Base-by-base conservation (phyloP, 192 early-diverging fungal genomes). In the Gaertneriomyces sp. region DNA sequence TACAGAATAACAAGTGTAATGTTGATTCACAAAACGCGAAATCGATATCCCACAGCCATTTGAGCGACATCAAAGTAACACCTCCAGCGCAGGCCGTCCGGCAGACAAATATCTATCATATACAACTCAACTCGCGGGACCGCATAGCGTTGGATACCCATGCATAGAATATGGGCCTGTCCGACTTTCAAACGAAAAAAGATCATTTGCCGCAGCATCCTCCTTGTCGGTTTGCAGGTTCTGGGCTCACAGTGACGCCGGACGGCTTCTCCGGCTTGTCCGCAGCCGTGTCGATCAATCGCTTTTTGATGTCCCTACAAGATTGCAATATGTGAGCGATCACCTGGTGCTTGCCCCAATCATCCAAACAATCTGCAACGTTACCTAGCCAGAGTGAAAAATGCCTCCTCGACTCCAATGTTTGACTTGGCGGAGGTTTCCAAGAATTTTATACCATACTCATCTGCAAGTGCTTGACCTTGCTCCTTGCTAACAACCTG, bases 361-460 rank as follows among this genome's bases (percentile, higher is more conserved):
- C 19, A 9, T 68, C 7, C 14, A 64, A 70, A 62, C 33, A 73
- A 12, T 12, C 25, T 69, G 54, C 25, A 12, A 33, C 2, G 9
- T 14, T 79, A 91, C 91, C 90, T 85, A 5, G 95, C 95, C 54
- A 99, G 79, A 42, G 89, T 89, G 72, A 96, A 95, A 78, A 99
- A 99, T 45, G 95, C 93, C 74, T 98, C 95, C 69, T 99, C 97
- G 38, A 83, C 79, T 40, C 81, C 90, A 78, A 92, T 95, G 80
- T 98, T 98, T 55, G 94, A 92, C 76, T 99, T 99, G 59, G 97
- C 97, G 70, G 93, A 95, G 42, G 95, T 97, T 76, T 98, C 95
- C 71, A 96, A 73, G 72, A 99, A 99, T 74, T 91, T 89, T 72
- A 99, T 92, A 52, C 87, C 87, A 61, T 94, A 90, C 75, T 98